phyloP scores from a whole-genome alignment of 2,329 filamentous ascomycete species.

The Gaeumannomyces sp. region DNA sequence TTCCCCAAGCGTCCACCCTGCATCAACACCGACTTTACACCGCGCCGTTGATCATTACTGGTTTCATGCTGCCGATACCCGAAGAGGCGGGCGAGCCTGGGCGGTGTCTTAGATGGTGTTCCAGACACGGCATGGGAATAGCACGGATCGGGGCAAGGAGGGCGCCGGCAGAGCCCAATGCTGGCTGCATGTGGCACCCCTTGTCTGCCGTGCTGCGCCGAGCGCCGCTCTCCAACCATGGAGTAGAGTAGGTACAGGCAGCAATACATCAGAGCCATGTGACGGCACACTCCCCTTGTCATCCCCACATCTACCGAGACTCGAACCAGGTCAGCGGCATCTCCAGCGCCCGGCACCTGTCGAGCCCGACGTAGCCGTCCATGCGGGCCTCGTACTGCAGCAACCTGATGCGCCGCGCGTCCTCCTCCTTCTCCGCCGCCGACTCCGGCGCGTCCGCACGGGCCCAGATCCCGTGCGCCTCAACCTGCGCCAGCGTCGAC shows the following conservation, averaged over 20 bases:
- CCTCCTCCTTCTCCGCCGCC: conserved; percentile 13
- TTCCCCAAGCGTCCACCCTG: not conserved
- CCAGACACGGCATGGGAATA: not conserved
- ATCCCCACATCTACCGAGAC: not conserved
- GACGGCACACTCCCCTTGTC: no score
- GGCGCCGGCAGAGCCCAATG: not conserved
- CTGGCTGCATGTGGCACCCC: not conserved
- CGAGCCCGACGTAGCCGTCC: conserved; percentile 18
- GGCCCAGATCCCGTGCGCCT: conserved; percentile 23
- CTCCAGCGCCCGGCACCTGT: conserved; percentile 19
- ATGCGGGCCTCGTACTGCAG: conserved; percentile 23
- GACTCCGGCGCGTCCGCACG: not conserved
- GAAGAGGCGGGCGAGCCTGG: not conserved
- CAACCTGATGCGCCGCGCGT: conserved; percentile 18
- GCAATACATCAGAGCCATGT: not conserved
- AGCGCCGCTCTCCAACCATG: no score
- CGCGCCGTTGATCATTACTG: not conserved
- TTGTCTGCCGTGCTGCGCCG: no score
- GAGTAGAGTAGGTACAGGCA: no score
- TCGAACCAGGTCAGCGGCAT: conserved; percentile 17
- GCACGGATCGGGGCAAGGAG: not conserved
- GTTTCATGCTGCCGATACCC: not conserved
- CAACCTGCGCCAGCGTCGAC: conserved; percentile 23
- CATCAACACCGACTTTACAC: not conserved
- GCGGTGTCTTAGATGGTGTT: not conserved